phyloP scores from a whole-genome alignment of 1,139 yeast genomes.

The Arxiozyma heterogenica region DNA sequence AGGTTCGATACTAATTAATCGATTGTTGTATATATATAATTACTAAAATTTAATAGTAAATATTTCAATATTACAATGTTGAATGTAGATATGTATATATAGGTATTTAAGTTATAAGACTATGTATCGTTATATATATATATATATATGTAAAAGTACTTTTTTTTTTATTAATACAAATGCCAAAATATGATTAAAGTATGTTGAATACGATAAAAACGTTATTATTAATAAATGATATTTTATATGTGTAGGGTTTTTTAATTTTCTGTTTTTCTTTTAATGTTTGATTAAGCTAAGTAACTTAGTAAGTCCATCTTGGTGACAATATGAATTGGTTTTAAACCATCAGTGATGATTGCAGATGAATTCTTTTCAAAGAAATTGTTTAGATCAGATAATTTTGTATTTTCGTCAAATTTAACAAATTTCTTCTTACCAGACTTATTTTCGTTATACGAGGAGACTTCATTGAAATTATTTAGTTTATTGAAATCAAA shows the following conservation, averaged over 20 bases:
- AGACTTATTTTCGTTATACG: slow-evolving; percentile 54
- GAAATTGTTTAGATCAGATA: slow-evolving; percentile 63
- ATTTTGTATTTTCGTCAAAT: slow-evolving; percentile 60
- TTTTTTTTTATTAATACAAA: too few relatives aligned
- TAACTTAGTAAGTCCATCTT: slow-evolving; percentile 76
- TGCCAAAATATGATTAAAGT: not conserved
- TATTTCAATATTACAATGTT: not conserved
- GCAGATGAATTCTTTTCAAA: slow-evolving; percentile 85
- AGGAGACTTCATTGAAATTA: slow-evolving; percentile 52
- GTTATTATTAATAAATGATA: not conserved
- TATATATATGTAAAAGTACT: not conserved
- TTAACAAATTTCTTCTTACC: slow-evolving; percentile 61
- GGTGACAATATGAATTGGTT: slow-evolving; percentile 78
- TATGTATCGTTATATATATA: too few relatives aligned
- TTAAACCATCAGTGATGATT: slow-evolving; percentile 67
- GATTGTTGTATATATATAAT: too few relatives aligned
- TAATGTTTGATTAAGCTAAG: slow-evolving; percentile 28
- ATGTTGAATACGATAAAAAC: slow-evolving; percentile 2
- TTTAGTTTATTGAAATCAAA: slow-evolving; percentile 68
- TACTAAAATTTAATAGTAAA: not conserved
- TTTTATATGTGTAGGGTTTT: too few relatives aligned
- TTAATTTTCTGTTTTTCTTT: not conserved
- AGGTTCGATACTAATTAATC: too few relatives aligned
- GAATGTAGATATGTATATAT: not conserved
- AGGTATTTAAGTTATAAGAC: too few relatives aligned